phyloP scores from a whole-genome alignment of 2,329 filamentous ascomycete genomes.

The Trichoderma brevicompactum region DNA sequence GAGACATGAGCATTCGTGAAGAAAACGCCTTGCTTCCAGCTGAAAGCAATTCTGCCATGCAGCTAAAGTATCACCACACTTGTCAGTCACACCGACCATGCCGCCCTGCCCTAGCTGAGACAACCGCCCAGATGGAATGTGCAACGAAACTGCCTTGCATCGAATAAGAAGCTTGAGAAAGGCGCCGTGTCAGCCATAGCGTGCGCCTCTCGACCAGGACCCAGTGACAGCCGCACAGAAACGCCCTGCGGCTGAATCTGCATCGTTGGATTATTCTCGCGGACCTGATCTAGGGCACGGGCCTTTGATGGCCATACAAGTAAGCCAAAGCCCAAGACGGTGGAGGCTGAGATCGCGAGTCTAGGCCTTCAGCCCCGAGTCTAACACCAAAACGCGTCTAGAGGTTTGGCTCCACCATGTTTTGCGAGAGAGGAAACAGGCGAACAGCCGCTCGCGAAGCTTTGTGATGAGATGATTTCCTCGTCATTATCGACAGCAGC shows the following conservation, averaged over 20 bases:
- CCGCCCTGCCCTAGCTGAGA: not conserved
- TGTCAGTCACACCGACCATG: not conserved
- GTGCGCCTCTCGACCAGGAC: constrained; percentile 1
- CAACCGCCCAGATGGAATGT: constrained; percentile 1
- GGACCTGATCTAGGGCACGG: constrained; percentile 15
- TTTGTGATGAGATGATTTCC: not conserved
- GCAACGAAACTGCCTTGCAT: not conserved
- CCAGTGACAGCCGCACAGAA: constrained; percentile 18
- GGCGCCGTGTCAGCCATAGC: constrained; percentile 6
- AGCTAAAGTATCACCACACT: not conserved
- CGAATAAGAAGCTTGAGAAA: constrained; percentile 1
- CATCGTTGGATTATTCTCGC: constrained; percentile 8
- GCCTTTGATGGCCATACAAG: constrained; percentile 9
- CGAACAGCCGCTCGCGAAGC: not conserved
- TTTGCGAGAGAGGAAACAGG: not conserved
- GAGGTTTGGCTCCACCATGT: not conserved
- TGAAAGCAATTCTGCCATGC: constrained; percentile 4
- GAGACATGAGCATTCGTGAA: constrained; percentile 1
- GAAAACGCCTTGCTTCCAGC: not conserved
- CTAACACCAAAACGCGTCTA: not conserved
- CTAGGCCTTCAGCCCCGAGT: constrained; percentile 24
- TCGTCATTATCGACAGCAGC: not conserved
- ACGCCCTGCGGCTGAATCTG: constrained; percentile 25
- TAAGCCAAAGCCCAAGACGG: not conserved
- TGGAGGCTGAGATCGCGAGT: constrained; percentile 21